Percentiles rank a stretch among this genome's conserved stretches.
Evolutionary conservation across 768 basidiomycete genomes (phyloP).

Genomic region (Kwoniella bestiolae): DNA sequence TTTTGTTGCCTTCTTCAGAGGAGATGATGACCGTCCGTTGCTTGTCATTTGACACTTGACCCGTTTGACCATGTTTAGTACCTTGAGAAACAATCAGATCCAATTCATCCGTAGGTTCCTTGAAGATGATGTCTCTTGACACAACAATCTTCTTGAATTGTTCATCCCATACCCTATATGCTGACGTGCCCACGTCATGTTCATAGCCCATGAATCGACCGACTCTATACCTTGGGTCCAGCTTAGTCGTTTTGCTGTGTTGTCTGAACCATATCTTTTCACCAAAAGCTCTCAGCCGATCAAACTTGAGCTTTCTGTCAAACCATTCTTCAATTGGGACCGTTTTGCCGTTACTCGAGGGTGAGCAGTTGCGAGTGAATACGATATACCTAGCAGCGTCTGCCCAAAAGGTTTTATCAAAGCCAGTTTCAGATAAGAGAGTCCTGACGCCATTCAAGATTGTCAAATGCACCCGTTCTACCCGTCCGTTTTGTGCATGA

Average conservation of each 20-base stretch:
- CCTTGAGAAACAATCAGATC: too few relatives aligned
- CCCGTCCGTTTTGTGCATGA: conserved; percentile 35
- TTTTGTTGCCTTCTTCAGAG: background rate
- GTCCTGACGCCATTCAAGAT: conserved; percentile 31
- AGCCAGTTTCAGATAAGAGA: conserved; percentile 4
- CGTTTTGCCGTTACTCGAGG: background rate
- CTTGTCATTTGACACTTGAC: too few relatives aligned
- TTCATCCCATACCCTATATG: background rate
- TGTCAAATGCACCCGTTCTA: conserved; percentile 32
- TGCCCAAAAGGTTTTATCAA: conserved; percentile 25
- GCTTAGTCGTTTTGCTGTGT: conserved; percentile 3
- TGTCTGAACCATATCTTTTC: conserved; percentile 1
- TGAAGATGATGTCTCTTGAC: conserved; percentile 4
- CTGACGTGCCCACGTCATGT: background rate
- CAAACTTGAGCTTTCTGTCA: conserved; percentile 10
- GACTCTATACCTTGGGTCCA: background rate
- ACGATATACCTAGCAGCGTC: conserved; percentile 22
- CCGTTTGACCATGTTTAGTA: too few relatives aligned
- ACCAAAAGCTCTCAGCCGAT: conserved; percentile 7
- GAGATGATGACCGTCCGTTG: too few relatives aligned
- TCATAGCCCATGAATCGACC: conserved; percentile 1
- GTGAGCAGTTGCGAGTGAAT: conserved; percentile 24
- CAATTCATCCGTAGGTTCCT: too few relatives aligned
- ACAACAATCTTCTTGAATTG: conserved; percentile 2
- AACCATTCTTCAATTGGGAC: conserved; percentile 8